A percentile compares a stretch with the other conserved stretches of the same genome.
phyloP scores from a whole-genome alignment of 2,329 filamentous ascomycete genomes.

The Monilinia polystroma region DNA sequence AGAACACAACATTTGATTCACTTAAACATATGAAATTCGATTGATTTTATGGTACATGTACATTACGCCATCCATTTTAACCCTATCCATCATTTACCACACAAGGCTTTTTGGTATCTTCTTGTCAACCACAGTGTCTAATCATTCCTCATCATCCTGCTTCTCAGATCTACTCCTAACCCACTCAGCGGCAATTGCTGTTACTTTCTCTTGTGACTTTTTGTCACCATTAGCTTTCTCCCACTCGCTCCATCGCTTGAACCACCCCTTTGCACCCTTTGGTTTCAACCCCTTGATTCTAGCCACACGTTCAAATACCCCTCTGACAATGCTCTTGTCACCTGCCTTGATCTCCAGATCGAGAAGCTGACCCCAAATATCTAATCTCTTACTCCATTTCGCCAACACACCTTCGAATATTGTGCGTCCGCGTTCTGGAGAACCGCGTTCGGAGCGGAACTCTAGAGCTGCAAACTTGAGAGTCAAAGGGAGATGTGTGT shows the following conservation, averaged over 20 bases:
- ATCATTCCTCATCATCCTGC: conserved; percentile 22
- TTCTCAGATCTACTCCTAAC: conserved; percentile 51
- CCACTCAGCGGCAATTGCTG: conserved; percentile 69
- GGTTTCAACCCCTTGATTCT: conserved; percentile 72
- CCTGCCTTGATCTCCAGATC: conserved; percentile 73
- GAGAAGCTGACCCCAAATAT: conserved; percentile 89
- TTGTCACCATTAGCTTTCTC: conserved; percentile 72
- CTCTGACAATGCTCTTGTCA: conserved; percentile 62
- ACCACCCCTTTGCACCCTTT: conserved; percentile 81
- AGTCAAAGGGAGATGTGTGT: conserved; percentile 68
- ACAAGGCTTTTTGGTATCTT: conserved; percentile 19
- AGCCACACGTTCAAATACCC: conserved; percentile 78
- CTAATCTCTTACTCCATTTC: conserved; percentile 83
- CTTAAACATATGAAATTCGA: neutral
- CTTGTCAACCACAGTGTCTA: neutral
- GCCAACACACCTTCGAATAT: conserved; percentile 87
- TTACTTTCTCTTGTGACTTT: conserved; percentile 69
- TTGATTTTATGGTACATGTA: conserved; percentile 12
- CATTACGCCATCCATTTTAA: conserved; percentile 7
- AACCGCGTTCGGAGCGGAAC: conserved; percentile 79
- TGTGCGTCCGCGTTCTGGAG: conserved; percentile 87
- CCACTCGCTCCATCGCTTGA: conserved; percentile 88
- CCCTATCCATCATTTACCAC: neutral
- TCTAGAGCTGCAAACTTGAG: conserved; percentile 89
- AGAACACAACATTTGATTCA: neutral